A percentile compares a stretch with the other conserved stretches of the same genome.
Conservation (phyloP, 768 basidiomycete species). For the Rhizopogon sp. region DNA sequence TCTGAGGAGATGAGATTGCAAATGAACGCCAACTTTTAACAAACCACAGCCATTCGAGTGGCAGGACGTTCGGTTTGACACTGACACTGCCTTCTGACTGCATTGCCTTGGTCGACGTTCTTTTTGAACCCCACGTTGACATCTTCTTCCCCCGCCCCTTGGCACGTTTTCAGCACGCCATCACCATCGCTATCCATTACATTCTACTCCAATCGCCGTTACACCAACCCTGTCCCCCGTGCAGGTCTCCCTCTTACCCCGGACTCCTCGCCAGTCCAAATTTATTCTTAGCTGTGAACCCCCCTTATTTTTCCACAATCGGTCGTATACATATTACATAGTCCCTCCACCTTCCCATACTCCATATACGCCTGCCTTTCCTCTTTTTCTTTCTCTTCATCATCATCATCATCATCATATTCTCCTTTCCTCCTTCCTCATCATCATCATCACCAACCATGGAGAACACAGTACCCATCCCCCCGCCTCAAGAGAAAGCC, state of each 20-base stretch:
- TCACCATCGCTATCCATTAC: background rate
- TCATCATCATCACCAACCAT: conserved; percentile 15
- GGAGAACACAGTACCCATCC: conserved; percentile 12
- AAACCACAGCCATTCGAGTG: too few relatives aligned
- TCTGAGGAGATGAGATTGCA: too few relatives aligned
- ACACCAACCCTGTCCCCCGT: conserved; percentile 15
- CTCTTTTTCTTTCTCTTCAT: conserved; percentile 11
- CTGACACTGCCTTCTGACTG: background rate
- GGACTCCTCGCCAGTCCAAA: conserved; percentile 17
- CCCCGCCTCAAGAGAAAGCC: conserved; percentile 31
- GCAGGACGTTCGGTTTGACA: too few relatives aligned
- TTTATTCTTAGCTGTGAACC: too few relatives aligned
- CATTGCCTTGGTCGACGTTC: conserved; percentile 21
- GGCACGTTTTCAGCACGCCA: background rate
- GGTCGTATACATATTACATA: conserved; percentile 6
- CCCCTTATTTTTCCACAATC: conserved; percentile 16
- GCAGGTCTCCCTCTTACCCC: conserved; percentile 22
- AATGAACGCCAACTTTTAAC: too few relatives aligned
- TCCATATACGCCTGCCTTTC: conserved; percentile 3
- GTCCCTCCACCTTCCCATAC: background rate
- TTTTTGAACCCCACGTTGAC: conserved; percentile 18
- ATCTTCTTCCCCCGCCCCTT: conserved; percentile 11
- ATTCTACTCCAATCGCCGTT: conserved; percentile 12
- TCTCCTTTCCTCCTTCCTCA: conserved; percentile 4
- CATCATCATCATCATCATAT: conserved; percentile 1